These are phyloP conservation scores for Cardiospermum halicacabum DNA, from an alignment of 345 rosid genomes.

Conservation along the genomic window DNA sequence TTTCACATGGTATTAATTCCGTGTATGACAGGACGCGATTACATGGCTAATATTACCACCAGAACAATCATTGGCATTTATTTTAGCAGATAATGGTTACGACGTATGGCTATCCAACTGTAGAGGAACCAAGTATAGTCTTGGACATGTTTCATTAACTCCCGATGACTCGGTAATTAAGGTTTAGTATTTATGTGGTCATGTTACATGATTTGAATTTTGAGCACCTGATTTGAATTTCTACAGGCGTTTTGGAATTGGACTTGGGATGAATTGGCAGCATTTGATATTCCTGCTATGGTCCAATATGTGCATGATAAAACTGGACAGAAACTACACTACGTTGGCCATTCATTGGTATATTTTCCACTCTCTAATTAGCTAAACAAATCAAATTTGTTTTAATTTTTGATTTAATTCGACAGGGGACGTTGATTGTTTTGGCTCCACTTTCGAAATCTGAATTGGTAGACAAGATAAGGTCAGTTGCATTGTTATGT, in stretches of 20 bases:
- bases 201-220: too few relatives aligned
- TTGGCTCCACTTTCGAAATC: conserved; percentile 45
- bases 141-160: conserved; percentile 27
- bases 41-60: conserved; percentile 40
- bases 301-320: conserved; percentile 31
- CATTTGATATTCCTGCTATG: conserved; percentile 50
- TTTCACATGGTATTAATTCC: too few relatives aligned
- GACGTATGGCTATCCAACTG: conserved; percentile 46
- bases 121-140: conserved; percentile 47
- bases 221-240: neutral
- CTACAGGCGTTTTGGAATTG: conserved; percentile 55
- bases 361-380: neutral
- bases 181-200: too few relatives aligned
- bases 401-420: too few relatives aligned
- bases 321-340: conserved; percentile 44
- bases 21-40: conserved; percentile 46
- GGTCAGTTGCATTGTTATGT: conserved; percentile 48
- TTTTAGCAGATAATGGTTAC: conserved; percentile 46
- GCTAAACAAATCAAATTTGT: neutral
- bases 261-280: conserved; percentile 55
- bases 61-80: conserved; percentile 32
- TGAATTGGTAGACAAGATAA: conserved; percentile 31
- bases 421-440: conserved; percentile 54
- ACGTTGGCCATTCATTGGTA: conserved; percentile 38
- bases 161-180: conserved; percentile 25